Evolutionary conservation across 306 rosid genomes (phyloP), one percentile per base, ranked within the genome.

Genomic region (Elaeagnus macrophylla): DNA sequence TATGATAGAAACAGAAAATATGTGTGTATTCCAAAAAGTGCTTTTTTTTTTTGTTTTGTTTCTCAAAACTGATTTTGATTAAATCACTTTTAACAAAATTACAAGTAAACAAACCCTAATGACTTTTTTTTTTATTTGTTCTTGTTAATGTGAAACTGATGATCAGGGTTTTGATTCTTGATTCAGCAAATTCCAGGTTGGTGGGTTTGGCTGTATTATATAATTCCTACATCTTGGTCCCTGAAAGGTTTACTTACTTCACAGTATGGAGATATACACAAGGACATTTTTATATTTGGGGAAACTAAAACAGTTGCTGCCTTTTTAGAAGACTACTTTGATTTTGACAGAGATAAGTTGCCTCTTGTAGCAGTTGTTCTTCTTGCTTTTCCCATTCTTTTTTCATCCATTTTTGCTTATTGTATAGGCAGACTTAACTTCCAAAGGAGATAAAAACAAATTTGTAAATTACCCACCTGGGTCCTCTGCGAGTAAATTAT

Each of bases 151-250:
- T 10, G 13, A 42, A 9, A 42, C 3, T 42, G 46, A 42, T 9
- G 9, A 42, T 3, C 10, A 42, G 5, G 10, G 46, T 13, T 67
- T 0, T 45, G 37, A 9, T 44, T 41, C 9, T 20, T 25, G 20
- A 15, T 76, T 66, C 72, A 80, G 82, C 39, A 72, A 62, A 76
- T 80, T 55, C 85, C 85, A 6, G 57, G 65, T 43, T 76, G 85
- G 77, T 76, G 85, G 85, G 60, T 66, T 57, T 79, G 85, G 85
- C 13, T 69, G 37, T 55, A 66, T 49, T 75, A 72, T 41, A 19
- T 62, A 35, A 69, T 36, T 51, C 75, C 82, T 15, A 54, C 82
- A 45, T 80, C 85, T 9, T 80, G 85, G 82, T 48, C 75, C 10
- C 25, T 72, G 17, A 62, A 75, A 10, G 72, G 72, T 10, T 14